phyloP scores from a whole-genome alignment of 2,329 filamentous ascomycete species.

The Diaporthe citrichinensis region DNA sequence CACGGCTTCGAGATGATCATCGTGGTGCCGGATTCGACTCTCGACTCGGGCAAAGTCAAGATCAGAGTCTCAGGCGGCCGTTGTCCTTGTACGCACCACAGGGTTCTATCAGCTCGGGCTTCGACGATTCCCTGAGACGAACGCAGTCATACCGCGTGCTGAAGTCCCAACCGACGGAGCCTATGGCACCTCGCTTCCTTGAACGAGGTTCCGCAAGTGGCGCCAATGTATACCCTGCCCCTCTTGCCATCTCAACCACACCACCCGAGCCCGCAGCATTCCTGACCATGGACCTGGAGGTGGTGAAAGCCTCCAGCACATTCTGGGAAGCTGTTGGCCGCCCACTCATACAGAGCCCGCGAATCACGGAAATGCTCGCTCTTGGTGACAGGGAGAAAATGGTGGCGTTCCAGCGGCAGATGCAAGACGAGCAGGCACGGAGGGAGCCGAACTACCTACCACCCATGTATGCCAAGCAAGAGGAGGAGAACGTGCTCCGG shows the following conservation, averaged over 20 bases:
- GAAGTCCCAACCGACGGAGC: slow-evolving; percentile 67
- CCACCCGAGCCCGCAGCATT: slow-evolving; percentile 69
- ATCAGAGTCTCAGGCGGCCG: slow-evolving; percentile 63
- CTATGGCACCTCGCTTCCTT: slow-evolving; percentile 63
- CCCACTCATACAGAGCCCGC: slow-evolving; percentile 61
- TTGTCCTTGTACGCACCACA: slow-evolving; percentile 65
- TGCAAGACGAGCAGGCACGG: slow-evolving; percentile 70
- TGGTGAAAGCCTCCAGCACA: slow-evolving; percentile 68
- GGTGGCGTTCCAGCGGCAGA: slow-evolving; percentile 61
- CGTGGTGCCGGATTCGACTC: slow-evolving; percentile 71
- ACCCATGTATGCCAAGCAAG: slow-evolving; percentile 70
- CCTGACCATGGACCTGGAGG: slow-evolving; percentile 70
- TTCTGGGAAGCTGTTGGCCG: slow-evolving; percentile 71
- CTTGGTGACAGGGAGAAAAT: slow-evolving; percentile 67
- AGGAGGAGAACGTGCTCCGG: slow-evolving; percentile 69
- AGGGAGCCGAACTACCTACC: slow-evolving; percentile 75
- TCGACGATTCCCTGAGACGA: slow-evolving; percentile 62
- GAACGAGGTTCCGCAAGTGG: slow-evolving; percentile 66
- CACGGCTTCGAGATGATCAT: slow-evolving; percentile 79
- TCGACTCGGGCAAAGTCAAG: slow-evolving; percentile 60
- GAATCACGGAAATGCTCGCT: slow-evolving; percentile 68
- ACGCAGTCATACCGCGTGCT: slow-evolving; percentile 66
- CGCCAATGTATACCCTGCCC: slow-evolving; percentile 63
- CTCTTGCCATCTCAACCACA: slow-evolving; percentile 57
- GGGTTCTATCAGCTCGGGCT: slow-evolving; percentile 58